A percentile compares a stretch with the other conserved stretches of the same genome.
Evolutionary conservation across 2,329 filamentous ascomycete species (phyloP).

Genomic region (Zasmidium cellare): DNA sequence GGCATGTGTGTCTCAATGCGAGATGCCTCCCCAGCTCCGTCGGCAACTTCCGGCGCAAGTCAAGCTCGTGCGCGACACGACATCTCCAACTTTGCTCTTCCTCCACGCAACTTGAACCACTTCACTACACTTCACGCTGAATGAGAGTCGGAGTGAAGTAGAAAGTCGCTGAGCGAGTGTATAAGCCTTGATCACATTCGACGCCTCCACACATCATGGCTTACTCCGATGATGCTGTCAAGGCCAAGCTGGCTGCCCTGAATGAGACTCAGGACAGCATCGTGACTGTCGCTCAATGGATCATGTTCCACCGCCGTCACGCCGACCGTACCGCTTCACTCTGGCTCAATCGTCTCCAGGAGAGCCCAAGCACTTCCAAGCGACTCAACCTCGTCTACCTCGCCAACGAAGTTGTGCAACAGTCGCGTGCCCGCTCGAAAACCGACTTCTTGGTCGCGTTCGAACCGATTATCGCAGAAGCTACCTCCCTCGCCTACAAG

Average conservation of each 20-base stretch:
- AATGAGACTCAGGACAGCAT: slow-evolving; percentile 99
- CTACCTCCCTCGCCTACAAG: slow-evolving; percentile 86
- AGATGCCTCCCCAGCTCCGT: background rate
- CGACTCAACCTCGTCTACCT: slow-evolving; percentile 90
- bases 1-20: background rate
- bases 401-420: slow-evolving; percentile 95
- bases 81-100: background rate
- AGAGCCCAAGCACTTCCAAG: slow-evolving; percentile 76
- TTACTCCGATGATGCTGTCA: slow-evolving; percentile 92
- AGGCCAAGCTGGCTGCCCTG: slow-evolving; percentile 89
- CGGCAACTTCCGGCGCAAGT: background rate
- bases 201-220: slow-evolving; percentile 61
- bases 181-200: background rate
- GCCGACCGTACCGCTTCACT: slow-evolving; percentile 88
- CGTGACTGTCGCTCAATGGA: slow-evolving; percentile 95
- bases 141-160: background rate
- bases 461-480: slow-evolving; percentile 87
- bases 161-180: background rate
- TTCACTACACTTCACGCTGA: background rate
- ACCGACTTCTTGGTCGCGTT: slow-evolving; percentile 92
- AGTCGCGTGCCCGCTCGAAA: slow-evolving; percentile 89
- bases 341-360: slow-evolving; percentile 87
- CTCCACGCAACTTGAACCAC: background rate
- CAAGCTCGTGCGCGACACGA: background rate
- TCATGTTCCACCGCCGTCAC: slow-evolving; percentile 96